Base-by-base conservation (phyloP, 2,329 filamentous ascomycete species). In the Aphanocladium album region DNA sequence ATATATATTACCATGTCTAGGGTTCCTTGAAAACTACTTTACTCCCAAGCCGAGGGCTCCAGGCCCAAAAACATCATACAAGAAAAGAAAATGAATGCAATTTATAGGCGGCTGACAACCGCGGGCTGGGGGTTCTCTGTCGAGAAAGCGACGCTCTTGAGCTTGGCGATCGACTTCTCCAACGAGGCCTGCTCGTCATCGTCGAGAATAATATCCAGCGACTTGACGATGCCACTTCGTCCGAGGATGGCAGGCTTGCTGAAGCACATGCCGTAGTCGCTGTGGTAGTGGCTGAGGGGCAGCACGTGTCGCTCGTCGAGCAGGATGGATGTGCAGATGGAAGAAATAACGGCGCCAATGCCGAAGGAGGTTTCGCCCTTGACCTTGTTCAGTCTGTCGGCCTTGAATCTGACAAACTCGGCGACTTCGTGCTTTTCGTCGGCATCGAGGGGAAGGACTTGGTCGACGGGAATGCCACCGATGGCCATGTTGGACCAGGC, bases 351-450 rank as follows among this genome's bases (percentile, higher is more conserved):
- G 30, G 78, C 77, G 9, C 76, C 80, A 50, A 82, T 79, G 12
- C 81, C 81, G 64, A 77, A 82, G 0, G 78, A 74, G 0, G 77
- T 83, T 30, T 78, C 76, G 1, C 80, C 80, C 67, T 83, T 83
- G 12, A 75, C 73, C 49, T 62, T 62, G 60, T 62, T 62, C 2
- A 62, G 55, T 16, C 60, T 33, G 30, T 78, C 76, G 1, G 80
- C 80, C 67, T 83, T 83, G 11, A 75, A 73, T 21, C 74, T 70
- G 50, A 82, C 77, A 63, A 83, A 81, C 14, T 70, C 73, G 9
- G 77, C 74, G 0, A 79, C 76, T 41, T 76, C 79, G n/a, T 76
- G 70, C 46, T 74, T 77, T 57, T 79, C 81, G 47, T 80, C 74
- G 8, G 68, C 64, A 1, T 74, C 74, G 21, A 83, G 74, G 12